Evolutionary conservation across 176 grass and related monocot species (phyloP).

Genomic region (Oryza meridionalis): DNA sequence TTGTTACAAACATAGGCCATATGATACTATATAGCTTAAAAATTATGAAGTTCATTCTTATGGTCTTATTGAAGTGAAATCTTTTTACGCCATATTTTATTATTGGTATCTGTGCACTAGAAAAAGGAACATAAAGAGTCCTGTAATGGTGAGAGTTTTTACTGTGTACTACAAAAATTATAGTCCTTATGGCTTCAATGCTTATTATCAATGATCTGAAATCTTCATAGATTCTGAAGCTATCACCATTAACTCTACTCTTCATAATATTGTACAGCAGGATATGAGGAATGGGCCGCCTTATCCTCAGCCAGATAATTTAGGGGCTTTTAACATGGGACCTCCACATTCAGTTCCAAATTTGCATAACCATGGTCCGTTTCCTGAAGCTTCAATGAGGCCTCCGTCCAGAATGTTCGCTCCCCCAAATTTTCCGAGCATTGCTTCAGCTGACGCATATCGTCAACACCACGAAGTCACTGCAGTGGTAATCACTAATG

Average conservation of each 20-base stretch:
- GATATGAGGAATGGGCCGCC: constrained; percentile 57
- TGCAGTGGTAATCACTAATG: constrained; percentile 64
- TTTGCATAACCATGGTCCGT: constrained; percentile 52
- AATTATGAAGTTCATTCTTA: not conserved
- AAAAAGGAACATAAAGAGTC: not conserved
- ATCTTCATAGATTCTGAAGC: constrained; percentile 23
- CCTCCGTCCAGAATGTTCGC: constrained; percentile 50
- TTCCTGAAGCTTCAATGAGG: constrained; percentile 54
- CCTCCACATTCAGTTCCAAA: constrained; percentile 57
- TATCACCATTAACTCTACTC: constrained; percentile 39
- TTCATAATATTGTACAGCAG: constrained; percentile 48
- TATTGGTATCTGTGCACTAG: constrained; percentile 11
- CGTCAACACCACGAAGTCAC: constrained; percentile 92
- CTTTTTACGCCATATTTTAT: constrained; percentile 5
- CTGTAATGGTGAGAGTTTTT: not conserved
- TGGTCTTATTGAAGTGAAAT: not conserved
- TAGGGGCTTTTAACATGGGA: constrained; percentile 65
- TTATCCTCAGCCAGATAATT: constrained; percentile 54
- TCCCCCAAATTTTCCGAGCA: constrained; percentile 48
- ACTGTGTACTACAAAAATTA: constrained; percentile 20
- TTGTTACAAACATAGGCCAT: not conserved
- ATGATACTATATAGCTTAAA: not conserved
- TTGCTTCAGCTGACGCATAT: constrained; percentile 84
- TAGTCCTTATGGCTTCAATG: not conserved
- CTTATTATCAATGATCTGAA: not conserved